Conservation (phyloP, 2,329 filamentous ascomycete species). For the Neonectria faginata region DNA sequence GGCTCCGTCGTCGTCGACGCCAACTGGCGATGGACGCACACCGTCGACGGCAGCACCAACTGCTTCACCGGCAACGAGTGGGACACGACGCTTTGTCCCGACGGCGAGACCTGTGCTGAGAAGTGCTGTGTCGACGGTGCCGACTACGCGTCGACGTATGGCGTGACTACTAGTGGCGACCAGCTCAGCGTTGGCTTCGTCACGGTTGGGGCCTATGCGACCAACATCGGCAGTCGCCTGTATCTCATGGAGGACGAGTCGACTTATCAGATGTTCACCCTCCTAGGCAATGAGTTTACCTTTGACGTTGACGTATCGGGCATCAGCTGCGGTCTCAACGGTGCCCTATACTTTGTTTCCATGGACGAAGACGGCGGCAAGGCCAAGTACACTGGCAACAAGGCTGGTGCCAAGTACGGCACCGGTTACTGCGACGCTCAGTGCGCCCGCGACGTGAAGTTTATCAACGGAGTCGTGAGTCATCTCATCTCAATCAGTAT, state of each 20-base stretch:
- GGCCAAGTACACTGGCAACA: conserved; percentile 61
- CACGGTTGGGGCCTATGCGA: conserved; percentile 59
- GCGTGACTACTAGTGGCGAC: conserved; percentile 63
- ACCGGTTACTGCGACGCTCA: conserved; percentile 66
- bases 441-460: conserved; percentile 65
- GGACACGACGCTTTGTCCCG: conserved; percentile 54
- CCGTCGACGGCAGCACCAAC: conserved; percentile 59
- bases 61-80: conserved; percentile 66
- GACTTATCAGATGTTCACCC: conserved; percentile 72
- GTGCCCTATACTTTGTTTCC: conserved; percentile 73
- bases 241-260: conserved; percentile 72
- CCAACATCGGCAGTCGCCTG: conserved; percentile 65
- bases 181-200: conserved; percentile 67
- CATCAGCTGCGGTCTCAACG: conserved; percentile 76
- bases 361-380: conserved; percentile 70
- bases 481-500: neutral
- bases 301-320: conserved; percentile 78
- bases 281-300: conserved; percentile 75
- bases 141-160: conserved; percentile 62
- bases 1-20: conserved; percentile 67
- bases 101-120: conserved; percentile 56
- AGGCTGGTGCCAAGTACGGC: conserved; percentile 68
- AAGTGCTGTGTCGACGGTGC: conserved; percentile 66
- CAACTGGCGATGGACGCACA: conserved; percentile 72
- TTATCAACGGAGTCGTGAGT: conserved; percentile 62